Percentiles rank a stretch among this genome's conserved stretches.
Evolutionary conservation across 108 stramenopile species (phyloP).

Genomic region (Pelagomonas calceolata): DNA sequence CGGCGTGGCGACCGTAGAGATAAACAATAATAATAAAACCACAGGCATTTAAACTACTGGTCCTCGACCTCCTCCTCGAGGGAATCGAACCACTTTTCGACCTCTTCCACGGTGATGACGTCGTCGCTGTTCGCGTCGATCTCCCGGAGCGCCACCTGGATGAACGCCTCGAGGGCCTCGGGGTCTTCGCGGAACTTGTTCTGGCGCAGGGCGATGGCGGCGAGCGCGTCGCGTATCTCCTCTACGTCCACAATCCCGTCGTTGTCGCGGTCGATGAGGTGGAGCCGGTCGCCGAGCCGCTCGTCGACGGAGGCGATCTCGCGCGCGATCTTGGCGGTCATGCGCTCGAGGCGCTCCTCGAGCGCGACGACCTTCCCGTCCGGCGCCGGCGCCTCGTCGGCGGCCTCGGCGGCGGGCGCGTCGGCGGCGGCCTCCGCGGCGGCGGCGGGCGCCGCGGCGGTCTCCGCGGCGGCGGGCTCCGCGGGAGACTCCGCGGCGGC

Average conservation of each 20-base stretch:
- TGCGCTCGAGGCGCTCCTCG: conserved; percentile 63
- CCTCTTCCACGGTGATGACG: background rate
- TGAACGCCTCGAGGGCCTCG: background rate
- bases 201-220: background rate
- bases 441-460: conserved; percentile 14
- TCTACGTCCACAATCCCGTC: conserved; percentile 73
- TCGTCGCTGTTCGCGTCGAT: background rate
- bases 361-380: conserved; percentile 53
- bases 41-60: too few relatives aligned
- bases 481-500: conserved; percentile 3
- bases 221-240: conserved; percentile 28
- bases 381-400: conserved; percentile 27
- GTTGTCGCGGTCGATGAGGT: conserved; percentile 85
- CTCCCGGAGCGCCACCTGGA: background rate
- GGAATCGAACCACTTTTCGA: background rate
- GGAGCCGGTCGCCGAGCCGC: conserved; percentile 87
- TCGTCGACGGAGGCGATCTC: conserved; percentile 73
- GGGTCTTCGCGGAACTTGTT: background rate
- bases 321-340: conserved; percentile 82
- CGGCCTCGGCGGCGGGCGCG: conserved; percentile 7
- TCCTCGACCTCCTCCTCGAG: background rate
- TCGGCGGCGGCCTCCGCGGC: conserved; percentile 29
- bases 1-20: too few relatives aligned
- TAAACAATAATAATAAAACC: too few relatives aligned
- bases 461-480: conserved; percentile 9